These are phyloP conservation scores for Sanghuangporus sanghuang DNA, from an alignment of 1,284 basidiomycete species.

Conservation along the genomic window DNA sequence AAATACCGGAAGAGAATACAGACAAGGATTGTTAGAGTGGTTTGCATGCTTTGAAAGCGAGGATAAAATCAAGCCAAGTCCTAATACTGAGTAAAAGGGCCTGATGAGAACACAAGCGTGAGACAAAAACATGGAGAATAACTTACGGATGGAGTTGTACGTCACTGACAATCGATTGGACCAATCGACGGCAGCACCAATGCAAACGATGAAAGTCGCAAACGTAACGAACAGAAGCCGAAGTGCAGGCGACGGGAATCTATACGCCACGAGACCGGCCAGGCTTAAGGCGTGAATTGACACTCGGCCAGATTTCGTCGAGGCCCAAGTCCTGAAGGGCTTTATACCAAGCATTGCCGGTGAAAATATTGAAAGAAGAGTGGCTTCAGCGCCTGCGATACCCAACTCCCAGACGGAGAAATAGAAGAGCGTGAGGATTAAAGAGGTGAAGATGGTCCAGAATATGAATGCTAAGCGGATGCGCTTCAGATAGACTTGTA, in stretches of 20 bases:
- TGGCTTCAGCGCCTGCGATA: conserved; percentile 71
- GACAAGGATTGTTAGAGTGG: conserved; percentile 77
- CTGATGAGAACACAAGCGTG: background rate
- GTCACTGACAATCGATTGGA: conserved; percentile 30
- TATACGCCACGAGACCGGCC: conserved; percentile 58
- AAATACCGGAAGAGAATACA: conserved; percentile 16
- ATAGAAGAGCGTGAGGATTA: conserved; percentile 86
- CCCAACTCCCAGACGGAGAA: conserved; percentile 89
- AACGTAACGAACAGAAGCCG: conserved; percentile 55
- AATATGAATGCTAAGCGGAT: conserved; percentile 67
- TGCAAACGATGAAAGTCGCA: conserved; percentile 46
- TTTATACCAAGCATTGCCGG: conserved; percentile 54
- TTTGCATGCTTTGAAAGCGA: conserved; percentile 77
- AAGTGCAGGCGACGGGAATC: conserved; percentile 46
- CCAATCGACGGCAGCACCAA: conserved; percentile 55
- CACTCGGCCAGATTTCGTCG: conserved; percentile 43
- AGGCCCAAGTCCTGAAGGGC: conserved; percentile 39
- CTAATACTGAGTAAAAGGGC: conserved; percentile 44
- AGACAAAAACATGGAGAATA: background rate
- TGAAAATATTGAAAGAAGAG: conserved; percentile 63
- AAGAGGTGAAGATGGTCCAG: conserved; percentile 83
- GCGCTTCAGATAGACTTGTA: background rate
- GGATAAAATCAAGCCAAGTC: conserved; percentile 63
- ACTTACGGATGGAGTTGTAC: conserved; percentile 58
- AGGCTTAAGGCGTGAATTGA: conserved; percentile 47